Evolutionary conservation across 352 stramenopile genomes (phyloP), one percentile per base, ranked within the genome.

Genomic region (Phytophthora europaea): DNA sequence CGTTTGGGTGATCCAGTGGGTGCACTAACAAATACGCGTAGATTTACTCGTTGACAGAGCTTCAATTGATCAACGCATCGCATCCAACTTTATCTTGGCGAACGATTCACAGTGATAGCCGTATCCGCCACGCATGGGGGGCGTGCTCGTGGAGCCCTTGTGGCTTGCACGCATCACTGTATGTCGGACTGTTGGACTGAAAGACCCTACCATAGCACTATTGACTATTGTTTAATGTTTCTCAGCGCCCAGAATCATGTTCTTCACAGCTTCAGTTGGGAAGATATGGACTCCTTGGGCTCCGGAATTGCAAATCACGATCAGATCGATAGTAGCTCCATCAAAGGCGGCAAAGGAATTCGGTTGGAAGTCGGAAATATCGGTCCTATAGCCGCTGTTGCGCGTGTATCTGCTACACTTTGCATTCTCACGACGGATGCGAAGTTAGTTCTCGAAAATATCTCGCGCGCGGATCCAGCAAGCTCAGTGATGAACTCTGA

Each of bases 131-230:
- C 23, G 31, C 65, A 7, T 82, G 73, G 67, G 75, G 72, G 18
- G 55, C 70, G 3, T 82, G 68, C 28, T 78, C 70, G 9, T 90
- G 83, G 83, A 89, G 78, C 57, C 75, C 79, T 20, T 83, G 72
- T 36, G 83, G 83, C 12, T 50, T 83, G 38, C 70, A 74, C 34
- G 61, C 86, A 9, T 84, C 81, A 18, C 48, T 82, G 83, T 89
- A 53, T 33, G 81, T 69, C 20, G 8, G 50, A 40, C 22, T 31
- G 12, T 57, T 58, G 8, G 20, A 7, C 33, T 5, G 31, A 16
- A 38, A 45, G 16, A 48, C 15, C 20, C 4, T 65, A 4, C 26
- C 7, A 22, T 33, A 8, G 31, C 43, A 38, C 20, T 50, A 61
- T 54, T 69, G 54, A 68, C 48, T 22, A 6, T 52, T 48, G 7